Evolutionary conservation across 176 grass and related monocot genomes (phyloP).

Genomic region (Eragrostis curvula): DNA sequence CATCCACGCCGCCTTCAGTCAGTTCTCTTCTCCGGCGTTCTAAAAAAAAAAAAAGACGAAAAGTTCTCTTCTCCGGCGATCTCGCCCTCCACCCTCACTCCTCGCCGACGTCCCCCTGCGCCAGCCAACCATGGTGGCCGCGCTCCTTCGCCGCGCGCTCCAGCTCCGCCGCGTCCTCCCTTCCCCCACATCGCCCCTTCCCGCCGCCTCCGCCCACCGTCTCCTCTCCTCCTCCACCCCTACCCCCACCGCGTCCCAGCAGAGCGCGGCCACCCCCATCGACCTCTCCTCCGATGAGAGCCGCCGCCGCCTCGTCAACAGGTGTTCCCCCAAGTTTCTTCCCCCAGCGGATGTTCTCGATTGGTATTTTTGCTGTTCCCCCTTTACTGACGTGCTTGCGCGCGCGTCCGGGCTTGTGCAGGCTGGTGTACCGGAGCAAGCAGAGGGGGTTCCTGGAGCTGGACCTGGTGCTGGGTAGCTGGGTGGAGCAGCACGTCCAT

Average conservation of each 20-base stretch:
- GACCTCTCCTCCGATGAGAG: slow-evolving; percentile 82
- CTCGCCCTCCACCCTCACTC: too few species aligned
- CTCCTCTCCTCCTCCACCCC: slow-evolving; percentile 22
- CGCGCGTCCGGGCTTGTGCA: background rate
- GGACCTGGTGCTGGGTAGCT: slow-evolving; percentile 83
- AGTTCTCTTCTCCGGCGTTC: too few species aligned
- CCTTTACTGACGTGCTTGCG: background rate
- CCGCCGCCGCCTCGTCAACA: slow-evolving; percentile 86
- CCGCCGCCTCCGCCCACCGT: background rate
- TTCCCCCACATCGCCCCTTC: background rate
- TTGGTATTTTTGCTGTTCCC: background rate
- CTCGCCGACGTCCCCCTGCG: background rate
- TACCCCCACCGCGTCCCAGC: slow-evolving; percentile 39
- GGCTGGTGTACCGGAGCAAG: slow-evolving; percentile 91
- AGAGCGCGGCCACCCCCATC: slow-evolving; percentile 37
- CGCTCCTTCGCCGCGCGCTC: slow-evolving; percentile 47
- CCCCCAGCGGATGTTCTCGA: background rate
- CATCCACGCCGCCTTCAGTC: too few species aligned
- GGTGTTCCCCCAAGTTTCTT: slow-evolving; percentile 21
- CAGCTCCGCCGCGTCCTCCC: slow-evolving; percentile 42
- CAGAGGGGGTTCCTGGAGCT: slow-evolving; percentile 93
- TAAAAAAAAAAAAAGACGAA: too few species aligned
- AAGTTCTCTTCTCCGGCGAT: too few species aligned
- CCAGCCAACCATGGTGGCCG: slow-evolving; percentile 43
- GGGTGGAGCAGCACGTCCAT: slow-evolving; percentile 86